Conservation (phyloP, 768 basidiomycete species). For the Fomitopsis pulvina region DNA sequence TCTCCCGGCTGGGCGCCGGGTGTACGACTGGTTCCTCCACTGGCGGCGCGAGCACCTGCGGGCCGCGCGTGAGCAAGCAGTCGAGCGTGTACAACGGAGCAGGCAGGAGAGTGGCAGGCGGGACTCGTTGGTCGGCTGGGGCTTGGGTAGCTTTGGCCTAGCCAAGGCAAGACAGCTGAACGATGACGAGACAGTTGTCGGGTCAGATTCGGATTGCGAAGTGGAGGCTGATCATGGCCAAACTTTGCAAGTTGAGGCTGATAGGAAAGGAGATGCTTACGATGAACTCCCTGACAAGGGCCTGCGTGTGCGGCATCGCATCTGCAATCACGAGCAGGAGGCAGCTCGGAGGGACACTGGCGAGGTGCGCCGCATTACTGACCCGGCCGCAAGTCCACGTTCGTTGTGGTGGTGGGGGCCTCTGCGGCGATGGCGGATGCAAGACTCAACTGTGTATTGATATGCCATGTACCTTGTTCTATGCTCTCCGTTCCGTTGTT, state of each 20-base stretch:
- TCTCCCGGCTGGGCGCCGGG: not conserved
- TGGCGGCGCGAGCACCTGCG: constrained; percentile 51
- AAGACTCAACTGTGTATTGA: not conserved
- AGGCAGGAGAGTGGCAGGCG: not conserved
- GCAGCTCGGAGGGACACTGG: too few relatives aligned
- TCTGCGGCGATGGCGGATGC: not conserved
- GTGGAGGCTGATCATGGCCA: not conserved
- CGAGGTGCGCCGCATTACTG: too few relatives aligned
- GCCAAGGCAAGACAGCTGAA: constrained; percentile 15
- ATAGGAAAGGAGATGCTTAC: too few relatives aligned
- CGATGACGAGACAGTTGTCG: constrained; percentile 23
- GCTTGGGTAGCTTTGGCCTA: constrained; percentile 58
- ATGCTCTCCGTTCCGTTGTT: not conserved
- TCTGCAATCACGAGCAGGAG: too few relatives aligned
- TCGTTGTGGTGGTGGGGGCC: not conserved
- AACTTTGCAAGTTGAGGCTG: too few relatives aligned
- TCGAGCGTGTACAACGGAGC: constrained; percentile 54
- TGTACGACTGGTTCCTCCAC: constrained; percentile 7
- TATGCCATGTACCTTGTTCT: not conserved
- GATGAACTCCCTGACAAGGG: too few relatives aligned
- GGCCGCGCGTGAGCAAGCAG: constrained; percentile 66
- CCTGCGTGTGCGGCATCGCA: not conserved
- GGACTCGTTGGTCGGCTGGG: constrained; percentile 46
- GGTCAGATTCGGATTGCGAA: constrained; percentile 9
- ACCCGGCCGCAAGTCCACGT: not conserved